Conservation (phyloP, 176 grass and related monocot species). For the Secale cereale region DNA sequence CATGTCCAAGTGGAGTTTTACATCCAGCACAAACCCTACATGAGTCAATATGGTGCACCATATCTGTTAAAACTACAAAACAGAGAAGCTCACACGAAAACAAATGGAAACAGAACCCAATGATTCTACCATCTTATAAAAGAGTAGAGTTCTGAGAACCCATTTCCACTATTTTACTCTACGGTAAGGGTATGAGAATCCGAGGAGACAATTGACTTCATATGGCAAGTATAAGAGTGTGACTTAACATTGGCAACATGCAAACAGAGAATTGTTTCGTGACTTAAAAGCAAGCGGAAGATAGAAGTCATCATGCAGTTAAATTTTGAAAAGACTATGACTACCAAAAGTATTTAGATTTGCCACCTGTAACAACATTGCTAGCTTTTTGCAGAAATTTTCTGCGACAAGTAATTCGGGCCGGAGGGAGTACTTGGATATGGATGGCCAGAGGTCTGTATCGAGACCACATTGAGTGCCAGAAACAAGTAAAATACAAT, state of each 20-base stretch:
- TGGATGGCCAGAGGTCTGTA: background rate
- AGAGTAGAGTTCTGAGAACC: conserved; percentile 1
- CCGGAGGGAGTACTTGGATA: background rate
- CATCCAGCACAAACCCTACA: conserved; percentile 84
- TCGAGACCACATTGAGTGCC: background rate
- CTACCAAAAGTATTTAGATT: background rate
- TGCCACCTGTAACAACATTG: background rate
- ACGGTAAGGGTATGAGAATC: background rate
- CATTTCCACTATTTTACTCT: background rate
- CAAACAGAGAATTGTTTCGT: background rate
- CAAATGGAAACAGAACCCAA: background rate
- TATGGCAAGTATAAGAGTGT: conserved; percentile 13
- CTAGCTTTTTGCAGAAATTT: background rate
- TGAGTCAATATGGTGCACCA: conserved; percentile 24
- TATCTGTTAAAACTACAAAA: conserved; percentile 11
- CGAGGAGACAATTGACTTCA: background rate
- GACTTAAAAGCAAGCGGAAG: background rate
- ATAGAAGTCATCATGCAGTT: background rate
- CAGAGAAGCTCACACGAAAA: background rate
- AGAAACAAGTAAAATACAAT: background rate
- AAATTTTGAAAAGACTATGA: background rate
- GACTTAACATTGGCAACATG: background rate
- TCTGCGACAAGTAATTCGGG: too few relatives aligned
- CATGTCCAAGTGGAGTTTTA: conserved; percentile 57
- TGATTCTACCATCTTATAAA: background rate